A percentile compares a stretch with the other conserved stretches of the same genome.
These are phyloP conservation scores for Zygosaccharomyces sapae DNA, from an alignment of 1,139 yeast genomes.

Conservation along the genomic window DNA sequence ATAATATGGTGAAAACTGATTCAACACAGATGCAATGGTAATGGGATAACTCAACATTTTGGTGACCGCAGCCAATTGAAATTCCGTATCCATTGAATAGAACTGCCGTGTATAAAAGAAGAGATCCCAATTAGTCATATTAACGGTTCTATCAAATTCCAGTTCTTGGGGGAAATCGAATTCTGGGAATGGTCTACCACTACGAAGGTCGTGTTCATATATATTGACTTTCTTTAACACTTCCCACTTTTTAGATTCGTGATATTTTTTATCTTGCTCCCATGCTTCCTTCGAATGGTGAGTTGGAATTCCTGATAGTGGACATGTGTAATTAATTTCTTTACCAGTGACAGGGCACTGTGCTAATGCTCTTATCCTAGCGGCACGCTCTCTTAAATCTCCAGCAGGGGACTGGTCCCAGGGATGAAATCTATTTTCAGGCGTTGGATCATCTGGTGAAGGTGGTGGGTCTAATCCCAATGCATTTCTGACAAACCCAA, in stretches of 20 bases:
- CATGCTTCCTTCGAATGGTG: slow-evolving; percentile 89
- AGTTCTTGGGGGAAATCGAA: slow-evolving; percentile 86
- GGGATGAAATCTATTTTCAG: slow-evolving; percentile 63
- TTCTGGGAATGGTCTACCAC: slow-evolving; percentile 92
- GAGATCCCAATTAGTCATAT: slow-evolving; percentile 85
- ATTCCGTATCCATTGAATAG: slow-evolving; percentile 94
- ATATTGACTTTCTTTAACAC: slow-evolving; percentile 79
- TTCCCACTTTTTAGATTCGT: slow-evolving; percentile 60
- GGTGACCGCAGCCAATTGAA: slow-evolving; percentile 91
- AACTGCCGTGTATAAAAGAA: slow-evolving; percentile 90
- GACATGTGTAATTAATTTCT: slow-evolving; percentile 83
- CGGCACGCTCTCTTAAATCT: slow-evolving; percentile 87
- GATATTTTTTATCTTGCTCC: slow-evolving; percentile 75
- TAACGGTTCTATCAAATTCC: slow-evolving; percentile 70
- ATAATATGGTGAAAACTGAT: slow-evolving; percentile 79
- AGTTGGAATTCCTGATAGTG: slow-evolving; percentile 91
- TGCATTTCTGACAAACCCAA: slow-evolving; percentile 51
- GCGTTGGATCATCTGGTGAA: slow-evolving; percentile 59
- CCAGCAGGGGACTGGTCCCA: slow-evolving; percentile 94
- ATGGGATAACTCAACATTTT: slow-evolving; percentile 91
- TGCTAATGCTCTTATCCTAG: slow-evolving; percentile 80
- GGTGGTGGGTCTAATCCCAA: slow-evolving; percentile 60
- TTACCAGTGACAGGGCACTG: slow-evolving; percentile 85
- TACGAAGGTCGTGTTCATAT: slow-evolving; percentile 90
- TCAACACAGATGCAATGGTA: slow-evolving; percentile 79